Evolutionary conservation across 2,329 filamentous ascomycete species (phyloP), one percentile per base, ranked within the genome.

Genomic region (Neoscytalidium dimidiatum): DNA sequence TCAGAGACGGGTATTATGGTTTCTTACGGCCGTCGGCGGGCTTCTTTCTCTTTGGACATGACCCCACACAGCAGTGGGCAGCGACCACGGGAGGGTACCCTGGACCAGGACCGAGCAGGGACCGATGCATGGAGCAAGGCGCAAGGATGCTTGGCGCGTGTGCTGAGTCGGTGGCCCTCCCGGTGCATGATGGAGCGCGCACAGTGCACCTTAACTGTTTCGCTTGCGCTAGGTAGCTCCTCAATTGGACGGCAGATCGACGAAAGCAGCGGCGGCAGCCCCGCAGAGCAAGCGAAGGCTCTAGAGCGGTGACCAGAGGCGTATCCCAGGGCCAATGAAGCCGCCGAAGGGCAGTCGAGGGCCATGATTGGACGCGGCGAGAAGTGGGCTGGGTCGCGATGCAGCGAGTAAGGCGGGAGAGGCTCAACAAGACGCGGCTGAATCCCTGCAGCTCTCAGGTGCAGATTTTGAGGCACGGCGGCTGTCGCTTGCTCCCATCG

Each of bases 211-310:
- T 19, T 33, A 21, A 33, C 56, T 11, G 38, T 31, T 33, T 60
- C 56, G 56, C 17, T 21, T 31, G 38, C 38, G 17, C 17, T 3
- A 46, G 38, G 56, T 44, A 46, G 35, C 17, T 8, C 41, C 38
- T 46, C 56, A 46, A 60, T 60, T 60, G 56, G 56, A 60, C 56
- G 56, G 56, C 56, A 60, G 56, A 60, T 60, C 56, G 56, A 60
- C 56, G 56, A 46, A 60, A 44, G 38, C 53, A 14, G 35, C 26
- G 53, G 35, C 26, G 13, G 13, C 28, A n/a, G 56, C 56, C 19
- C 56, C 56, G 56, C 56, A 46, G 41, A 44, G 26, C 38, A 60
- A 17, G 56, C 56, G 26, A 60, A 33, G n/a, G 14, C 41, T 46
- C 56, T 60, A 41, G 53, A 60, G 56, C 41, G 56, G 56, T 60